These are phyloP conservation scores for Chrysopogon serrulatus DNA, from an alignment of 176 grass and related monocot species.

Conservation along the genomic window DNA sequence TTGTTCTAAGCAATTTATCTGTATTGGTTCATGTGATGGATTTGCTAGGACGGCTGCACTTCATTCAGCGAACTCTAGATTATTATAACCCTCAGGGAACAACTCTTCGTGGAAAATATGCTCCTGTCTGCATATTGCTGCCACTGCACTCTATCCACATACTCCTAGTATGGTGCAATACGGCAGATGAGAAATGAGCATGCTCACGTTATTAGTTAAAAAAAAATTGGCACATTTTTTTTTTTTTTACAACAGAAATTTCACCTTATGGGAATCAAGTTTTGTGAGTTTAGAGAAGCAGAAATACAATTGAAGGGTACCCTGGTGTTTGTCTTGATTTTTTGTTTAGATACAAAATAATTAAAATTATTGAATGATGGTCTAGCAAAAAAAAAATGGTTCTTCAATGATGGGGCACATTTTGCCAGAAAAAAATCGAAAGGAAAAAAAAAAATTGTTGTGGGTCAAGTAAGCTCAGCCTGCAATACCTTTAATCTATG, in stretches of 20 bases:
- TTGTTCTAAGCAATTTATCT: neutral
- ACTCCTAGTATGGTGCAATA: neutral
- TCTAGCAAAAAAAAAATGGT: neutral
- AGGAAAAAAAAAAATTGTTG: neutral
- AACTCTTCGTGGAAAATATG: neutral
- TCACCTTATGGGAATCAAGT: neutral
- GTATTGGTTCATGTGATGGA: neutral
- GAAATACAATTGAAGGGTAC: neutral
- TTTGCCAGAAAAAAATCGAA: neutral
- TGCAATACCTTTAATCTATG: neutral
- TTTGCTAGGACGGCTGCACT: neutral
- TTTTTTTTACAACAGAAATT: too few relatives aligned
- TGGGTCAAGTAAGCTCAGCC: neutral
- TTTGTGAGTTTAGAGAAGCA: neutral
- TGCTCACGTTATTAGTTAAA: neutral
- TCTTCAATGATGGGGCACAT: conserved; percentile 1
- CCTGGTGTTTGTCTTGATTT: neutral
- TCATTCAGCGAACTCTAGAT: neutral
- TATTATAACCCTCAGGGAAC: neutral
- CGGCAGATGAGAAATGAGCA: neutral
- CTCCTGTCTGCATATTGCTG: neutral
- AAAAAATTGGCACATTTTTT: too few relatives aligned
- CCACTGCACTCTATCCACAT: neutral
- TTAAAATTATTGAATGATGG: conserved; percentile 14
- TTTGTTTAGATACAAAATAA: neutral